Conservation (phyloP, 2,329 filamentous ascomycete genomes). For the Tolypocladium endophyticum region DNA sequence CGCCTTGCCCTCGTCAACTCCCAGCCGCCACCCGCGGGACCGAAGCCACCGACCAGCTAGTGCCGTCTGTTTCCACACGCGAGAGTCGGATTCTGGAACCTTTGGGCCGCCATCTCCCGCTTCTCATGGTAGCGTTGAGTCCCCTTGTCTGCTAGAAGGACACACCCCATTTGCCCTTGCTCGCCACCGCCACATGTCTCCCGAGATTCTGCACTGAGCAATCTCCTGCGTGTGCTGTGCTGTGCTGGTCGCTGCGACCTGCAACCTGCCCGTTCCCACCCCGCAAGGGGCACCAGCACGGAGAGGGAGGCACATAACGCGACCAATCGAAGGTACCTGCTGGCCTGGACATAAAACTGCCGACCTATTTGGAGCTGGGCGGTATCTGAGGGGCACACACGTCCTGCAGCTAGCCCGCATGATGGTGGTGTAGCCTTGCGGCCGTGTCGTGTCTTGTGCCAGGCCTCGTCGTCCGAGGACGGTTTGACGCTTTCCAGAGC, state of each 20-base stretch:
- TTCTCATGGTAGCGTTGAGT: not conserved
- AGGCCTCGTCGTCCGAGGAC: not conserved
- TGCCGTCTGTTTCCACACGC: conserved; percentile 1
- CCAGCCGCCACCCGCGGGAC: conserved; percentile 2
- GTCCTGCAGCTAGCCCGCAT: conserved; percentile 3
- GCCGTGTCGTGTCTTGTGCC: not conserved
- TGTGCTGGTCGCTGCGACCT: not conserved
- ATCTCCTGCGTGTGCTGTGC: not conserved
- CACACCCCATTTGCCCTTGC: not conserved
- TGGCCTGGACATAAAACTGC: conserved; percentile 1
- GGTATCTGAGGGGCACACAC: conserved; percentile 1
- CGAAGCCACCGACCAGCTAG: conserved; percentile 1
- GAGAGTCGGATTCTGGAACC: not conserved
- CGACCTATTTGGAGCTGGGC: not conserved
- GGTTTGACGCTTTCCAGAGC: conserved; percentile 3
- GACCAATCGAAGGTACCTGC: conserved; percentile 2
- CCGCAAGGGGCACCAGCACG: conserved; percentile 1
- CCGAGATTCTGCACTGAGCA: not conserved
- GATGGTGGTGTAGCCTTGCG: conserved; percentile 4
- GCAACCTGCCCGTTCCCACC: not conserved
- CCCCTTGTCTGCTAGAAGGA: not conserved
- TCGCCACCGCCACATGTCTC: conserved; percentile 4
- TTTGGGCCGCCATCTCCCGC: conserved; percentile 1
- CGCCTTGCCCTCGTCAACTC: not conserved
- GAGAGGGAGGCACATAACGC: not conserved